Percentiles rank a stretch among this genome's conserved stretches.
Evolutionary conservation across 768 basidiomycete species (phyloP).

Genomic region (Suillus americanus): DNA sequence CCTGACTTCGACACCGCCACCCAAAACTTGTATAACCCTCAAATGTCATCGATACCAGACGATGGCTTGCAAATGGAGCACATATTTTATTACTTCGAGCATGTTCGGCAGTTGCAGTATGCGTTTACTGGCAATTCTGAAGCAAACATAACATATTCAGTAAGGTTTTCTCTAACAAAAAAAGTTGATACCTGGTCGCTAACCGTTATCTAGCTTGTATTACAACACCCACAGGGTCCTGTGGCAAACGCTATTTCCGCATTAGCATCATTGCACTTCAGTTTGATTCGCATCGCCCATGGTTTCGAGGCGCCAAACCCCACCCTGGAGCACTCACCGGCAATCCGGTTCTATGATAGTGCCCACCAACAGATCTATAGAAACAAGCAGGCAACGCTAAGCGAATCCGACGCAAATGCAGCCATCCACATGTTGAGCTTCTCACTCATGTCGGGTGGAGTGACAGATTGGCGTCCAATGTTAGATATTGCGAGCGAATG

Average conservation of each 20-base stretch:
- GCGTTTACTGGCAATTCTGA: constrained; percentile 62
- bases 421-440: constrained; percentile 77
- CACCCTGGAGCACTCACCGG: constrained; percentile 55
- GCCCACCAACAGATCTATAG: constrained; percentile 65
- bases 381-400: constrained; percentile 52
- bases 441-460: constrained; percentile 68
- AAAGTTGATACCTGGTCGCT: constrained; percentile 3
- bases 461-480: constrained; percentile 67
- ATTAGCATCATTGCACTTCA: constrained; percentile 70
- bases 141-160: constrained; percentile 64
- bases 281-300: constrained; percentile 57
- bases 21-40: constrained; percentile 29
- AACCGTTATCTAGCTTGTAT: constrained; percentile 40
- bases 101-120: constrained; percentile 66
- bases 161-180: constrained; percentile 38
- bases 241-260: constrained; percentile 75
- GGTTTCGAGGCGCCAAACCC: constrained; percentile 57
- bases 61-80: constrained; percentile 55
- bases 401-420: constrained; percentile 72
- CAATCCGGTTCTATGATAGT: constrained; percentile 66
- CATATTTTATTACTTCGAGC: constrained; percentile 73
- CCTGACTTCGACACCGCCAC: constrained; percentile 35
- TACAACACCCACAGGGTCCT: constrained; percentile 66
- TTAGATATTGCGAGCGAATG: constrained; percentile 75
- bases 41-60: constrained; percentile 29